A percentile compares a stretch with the other conserved stretches of the same genome.
Conservation (phyloP, 2,329 filamentous ascomycete genomes). For the Neobulgaria alba region DNA sequence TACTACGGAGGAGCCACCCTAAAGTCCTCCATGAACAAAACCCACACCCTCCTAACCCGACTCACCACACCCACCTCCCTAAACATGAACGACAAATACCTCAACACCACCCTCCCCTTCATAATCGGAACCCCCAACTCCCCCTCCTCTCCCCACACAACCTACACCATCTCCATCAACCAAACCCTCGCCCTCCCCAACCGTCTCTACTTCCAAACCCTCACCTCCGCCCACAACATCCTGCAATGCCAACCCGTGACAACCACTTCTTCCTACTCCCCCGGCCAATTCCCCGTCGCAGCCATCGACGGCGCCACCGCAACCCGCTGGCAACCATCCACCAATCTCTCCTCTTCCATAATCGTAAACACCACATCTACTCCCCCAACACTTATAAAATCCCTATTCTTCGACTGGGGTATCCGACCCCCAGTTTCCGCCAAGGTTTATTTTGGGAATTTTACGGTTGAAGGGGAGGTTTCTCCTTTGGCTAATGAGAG, state of each 20-base stretch:
- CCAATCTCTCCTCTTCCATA: slow-evolving; percentile 43
- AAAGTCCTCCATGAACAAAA: slow-evolving; percentile 50
- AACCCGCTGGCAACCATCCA: slow-evolving; percentile 58
- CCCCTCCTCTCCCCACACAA: slow-evolving; percentile 31
- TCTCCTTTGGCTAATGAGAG: slow-evolving; percentile 11
- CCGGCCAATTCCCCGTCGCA: slow-evolving; percentile 61
- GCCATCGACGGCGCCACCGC: slow-evolving; percentile 58
- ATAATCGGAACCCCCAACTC: slow-evolving; percentile 41
- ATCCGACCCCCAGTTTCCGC: slow-evolving; percentile 44
- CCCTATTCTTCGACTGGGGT: slow-evolving; percentile 53
- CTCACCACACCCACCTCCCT: slow-evolving; percentile 32
- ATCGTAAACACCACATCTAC: slow-evolving; percentile 41
- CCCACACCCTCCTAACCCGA: slow-evolving; percentile 54
- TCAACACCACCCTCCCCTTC: slow-evolving; percentile 47
- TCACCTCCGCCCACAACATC: slow-evolving; percentile 51
- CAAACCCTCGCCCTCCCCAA: slow-evolving; percentile 48
- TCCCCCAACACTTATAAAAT: slow-evolving; percentile 34
- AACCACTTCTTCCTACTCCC: slow-evolving; percentile 39
- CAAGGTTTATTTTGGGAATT: slow-evolving; percentile 43
- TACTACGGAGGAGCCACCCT: slow-evolving; percentile 60
- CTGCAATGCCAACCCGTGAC: slow-evolving; percentile 52
- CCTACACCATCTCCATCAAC: slow-evolving; percentile 39
- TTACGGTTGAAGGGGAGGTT: slow-evolving; percentile 9
- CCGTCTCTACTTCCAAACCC: slow-evolving; percentile 43
- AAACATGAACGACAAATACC: slow-evolving; percentile 48